Evolutionary conservation across 345 rosid genomes (phyloP).

Genomic region (Citrus hindsii): DNA sequence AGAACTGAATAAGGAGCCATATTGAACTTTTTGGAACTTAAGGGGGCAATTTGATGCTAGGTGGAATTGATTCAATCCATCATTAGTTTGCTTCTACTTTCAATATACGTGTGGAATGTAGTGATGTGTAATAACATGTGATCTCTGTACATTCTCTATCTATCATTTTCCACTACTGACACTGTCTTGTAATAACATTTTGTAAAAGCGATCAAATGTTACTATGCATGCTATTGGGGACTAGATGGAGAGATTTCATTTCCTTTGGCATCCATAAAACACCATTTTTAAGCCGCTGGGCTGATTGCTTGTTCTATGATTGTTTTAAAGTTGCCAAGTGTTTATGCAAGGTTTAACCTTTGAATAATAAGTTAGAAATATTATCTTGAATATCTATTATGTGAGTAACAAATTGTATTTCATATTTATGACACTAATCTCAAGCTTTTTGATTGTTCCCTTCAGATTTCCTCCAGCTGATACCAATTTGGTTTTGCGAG

Average conservation of each 20-base stretch:
- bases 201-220: background rate
- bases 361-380: background rate
- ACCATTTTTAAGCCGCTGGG: background rate
- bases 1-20: background rate
- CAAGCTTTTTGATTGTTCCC: background rate
- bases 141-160: background rate
- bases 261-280: background rate
- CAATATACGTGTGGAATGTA: background rate
- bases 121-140: background rate
- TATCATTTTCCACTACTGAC: background rate
- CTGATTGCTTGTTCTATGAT: background rate
- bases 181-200: background rate
- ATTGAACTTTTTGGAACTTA: background rate
- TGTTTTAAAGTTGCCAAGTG: background rate
- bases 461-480: conserved; percentile 83
- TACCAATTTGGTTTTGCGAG: conserved; percentile 86
- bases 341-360: background rate
- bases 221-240: background rate
- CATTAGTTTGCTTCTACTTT: background rate
- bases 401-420: background rate
- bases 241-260: background rate
- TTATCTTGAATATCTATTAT: background rate
- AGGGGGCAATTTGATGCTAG: background rate
- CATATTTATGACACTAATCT: background rate
- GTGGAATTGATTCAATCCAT: background rate